Evolutionary conservation across 257 asterid species (phyloP).

Genomic region (Penstemon eatonii): DNA sequence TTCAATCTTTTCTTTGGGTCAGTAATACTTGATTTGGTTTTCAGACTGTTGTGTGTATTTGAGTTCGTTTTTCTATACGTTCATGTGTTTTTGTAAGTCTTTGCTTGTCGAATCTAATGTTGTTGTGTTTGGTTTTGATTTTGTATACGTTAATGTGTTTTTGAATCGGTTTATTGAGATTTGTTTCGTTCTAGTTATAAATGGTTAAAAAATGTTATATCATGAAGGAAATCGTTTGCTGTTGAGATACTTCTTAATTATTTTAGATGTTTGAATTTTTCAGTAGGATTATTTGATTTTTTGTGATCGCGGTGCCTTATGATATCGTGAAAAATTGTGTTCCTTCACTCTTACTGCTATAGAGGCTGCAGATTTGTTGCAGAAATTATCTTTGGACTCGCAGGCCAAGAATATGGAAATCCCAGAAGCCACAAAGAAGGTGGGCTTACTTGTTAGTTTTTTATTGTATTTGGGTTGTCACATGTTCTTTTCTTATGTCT

Average conservation of each 20-base stretch:
- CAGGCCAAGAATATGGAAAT: constrained; percentile 46
- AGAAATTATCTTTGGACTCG: constrained; percentile 59
- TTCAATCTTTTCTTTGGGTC: background rate
- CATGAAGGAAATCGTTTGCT: no score
- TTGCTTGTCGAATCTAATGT: constrained; percentile 11
- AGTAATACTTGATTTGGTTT: background rate
- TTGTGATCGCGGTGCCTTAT: no score
- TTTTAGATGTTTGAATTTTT: no score
- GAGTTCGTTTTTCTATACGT: no score
- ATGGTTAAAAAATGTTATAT: no score
- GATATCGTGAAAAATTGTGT: background rate
- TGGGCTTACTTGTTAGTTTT: background rate
- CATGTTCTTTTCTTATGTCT: background rate
- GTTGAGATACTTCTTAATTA: no score
- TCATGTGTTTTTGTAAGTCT: constrained; percentile 29
- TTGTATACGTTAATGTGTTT: no score
- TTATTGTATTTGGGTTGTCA: background rate
- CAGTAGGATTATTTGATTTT: no score
- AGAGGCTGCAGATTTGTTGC: constrained; percentile 69
- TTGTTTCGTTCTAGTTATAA: no score
- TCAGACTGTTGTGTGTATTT: background rate
- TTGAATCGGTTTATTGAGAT: no score
- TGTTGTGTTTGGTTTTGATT: background rate
- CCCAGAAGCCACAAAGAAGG: background rate
- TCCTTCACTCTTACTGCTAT: constrained; percentile 43